These are phyloP conservation scores for Ambrosiella beaveri DNA, from an alignment of 2,329 filamentous ascomycete species.

Conservation along the genomic window DNA sequence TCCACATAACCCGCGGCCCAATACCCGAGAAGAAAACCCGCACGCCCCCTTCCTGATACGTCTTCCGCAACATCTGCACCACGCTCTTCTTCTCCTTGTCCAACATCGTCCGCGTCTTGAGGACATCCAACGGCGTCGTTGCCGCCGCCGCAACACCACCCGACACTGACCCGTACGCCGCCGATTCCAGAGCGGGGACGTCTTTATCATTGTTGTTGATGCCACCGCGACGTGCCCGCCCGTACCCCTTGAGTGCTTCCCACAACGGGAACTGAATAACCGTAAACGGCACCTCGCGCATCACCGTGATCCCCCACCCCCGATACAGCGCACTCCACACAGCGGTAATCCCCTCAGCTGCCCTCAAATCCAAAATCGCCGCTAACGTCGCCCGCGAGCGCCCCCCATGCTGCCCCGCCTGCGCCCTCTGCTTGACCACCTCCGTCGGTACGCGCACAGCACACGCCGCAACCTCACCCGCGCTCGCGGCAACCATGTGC, in stretches of 20 bases:
- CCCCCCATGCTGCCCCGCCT: constrained; percentile 66
- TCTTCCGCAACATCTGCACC: constrained; percentile 40
- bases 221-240: constrained; percentile 25
- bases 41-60: constrained; percentile 46
- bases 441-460: constrained; percentile 86
- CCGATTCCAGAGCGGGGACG: constrained; percentile 61
- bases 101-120: constrained; percentile 95
- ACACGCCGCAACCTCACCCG: constrained; percentile 85
- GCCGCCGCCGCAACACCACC: constrained; percentile 73
- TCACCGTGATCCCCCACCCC: constrained; percentile 80
- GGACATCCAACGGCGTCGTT: constrained; percentile 85
- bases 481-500: constrained; percentile 71
- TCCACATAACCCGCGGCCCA: constrained; percentile 81
- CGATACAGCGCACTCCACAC: constrained; percentile 78
- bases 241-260: constrained; percentile 75
- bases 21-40: constrained; percentile 58
- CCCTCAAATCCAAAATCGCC: constrained; percentile 40
- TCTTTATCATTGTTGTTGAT: constrained; percentile 23
- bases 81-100: constrained; percentile 49
- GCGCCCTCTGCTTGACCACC: constrained; percentile 90
- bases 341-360: constrained; percentile 27
- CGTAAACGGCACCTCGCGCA: constrained; percentile 93
- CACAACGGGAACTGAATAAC: constrained; percentile 94
- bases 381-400: constrained; percentile 48
- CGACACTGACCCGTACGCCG: constrained; percentile 64